phyloP scores from a whole-genome alignment of 1,139 yeast species.

The Scheffersomyces titani region DNA sequence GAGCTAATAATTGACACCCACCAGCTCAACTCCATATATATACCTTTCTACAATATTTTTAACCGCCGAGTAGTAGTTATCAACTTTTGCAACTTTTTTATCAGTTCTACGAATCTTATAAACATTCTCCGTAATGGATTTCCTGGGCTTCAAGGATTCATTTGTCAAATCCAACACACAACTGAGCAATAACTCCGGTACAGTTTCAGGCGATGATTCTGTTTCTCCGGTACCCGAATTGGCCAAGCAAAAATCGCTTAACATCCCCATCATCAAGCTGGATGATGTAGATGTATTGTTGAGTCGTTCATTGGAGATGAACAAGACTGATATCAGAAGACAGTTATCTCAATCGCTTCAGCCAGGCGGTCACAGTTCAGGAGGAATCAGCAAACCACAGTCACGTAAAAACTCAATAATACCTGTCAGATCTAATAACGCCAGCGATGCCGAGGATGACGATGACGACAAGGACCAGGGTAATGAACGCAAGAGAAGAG shows the following conservation, averaged over 20 bases:
- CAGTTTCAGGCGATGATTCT: conserved; percentile 19
- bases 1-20: not conserved
- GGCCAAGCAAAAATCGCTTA: conserved; percentile 19
- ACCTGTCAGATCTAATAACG: conserved; percentile 29
- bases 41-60: too few relatives aligned
- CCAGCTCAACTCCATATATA: not conserved
- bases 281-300: conserved; percentile 32
- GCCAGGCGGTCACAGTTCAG: conserved; percentile 21
- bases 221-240: conserved; percentile 16
- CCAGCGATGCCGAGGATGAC: conserved; percentile 29
- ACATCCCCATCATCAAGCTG: conserved; percentile 31
- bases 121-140: conserved; percentile 15
- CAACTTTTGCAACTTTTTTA: not conserved
- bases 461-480: conserved; percentile 40
- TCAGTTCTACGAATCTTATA: not conserved
- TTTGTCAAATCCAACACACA: conserved; percentile 16
- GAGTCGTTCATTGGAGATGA: conserved; percentile 25
- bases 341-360: conserved; percentile 45
- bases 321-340: conserved; percentile 33
- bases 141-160: conserved; percentile 24
- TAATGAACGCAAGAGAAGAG: conserved; percentile 71
- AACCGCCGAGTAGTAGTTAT: not conserved
- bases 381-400: conserved; percentile 45
- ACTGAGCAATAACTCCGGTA: conserved; percentile 16
- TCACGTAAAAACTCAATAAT: conserved; percentile 39